These are phyloP conservation scores for Sclerotinia borealis DNA, from an alignment of 2,329 filamentous ascomycete genomes.

Conservation along the genomic window DNA sequence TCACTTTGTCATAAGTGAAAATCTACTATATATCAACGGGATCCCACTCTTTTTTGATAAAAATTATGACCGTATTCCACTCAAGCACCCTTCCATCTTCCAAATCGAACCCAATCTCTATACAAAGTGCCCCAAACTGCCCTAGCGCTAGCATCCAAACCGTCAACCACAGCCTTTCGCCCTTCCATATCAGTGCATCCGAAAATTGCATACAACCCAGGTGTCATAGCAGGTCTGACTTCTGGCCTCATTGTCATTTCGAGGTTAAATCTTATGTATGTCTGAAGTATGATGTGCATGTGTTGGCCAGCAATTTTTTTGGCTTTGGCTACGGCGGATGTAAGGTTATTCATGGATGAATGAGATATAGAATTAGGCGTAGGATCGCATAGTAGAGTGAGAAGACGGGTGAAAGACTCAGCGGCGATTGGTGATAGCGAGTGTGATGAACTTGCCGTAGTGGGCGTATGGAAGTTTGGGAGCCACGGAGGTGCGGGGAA, in stretches of 20 bases:
- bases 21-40: not conserved
- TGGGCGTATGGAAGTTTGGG: conserved; percentile 17
- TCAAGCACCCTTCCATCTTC: conserved; percentile 7
- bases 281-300: conserved; percentile 55
- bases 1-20: not conserved
- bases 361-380: conserved; percentile 50
- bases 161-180: conserved; percentile 52
- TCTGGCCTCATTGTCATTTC: conserved; percentile 45
- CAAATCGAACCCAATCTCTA: conserved; percentile 42
- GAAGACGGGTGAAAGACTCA: conserved; percentile 37
- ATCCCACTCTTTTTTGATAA: not conserved
- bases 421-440: conserved; percentile 34
- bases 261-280: conserved; percentile 56
- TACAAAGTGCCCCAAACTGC: conserved; percentile 54
- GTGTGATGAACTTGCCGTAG: conserved; percentile 36
- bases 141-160: conserved; percentile 52
- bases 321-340: conserved; percentile 54
- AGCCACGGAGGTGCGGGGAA: conserved; percentile 35
- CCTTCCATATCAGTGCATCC: conserved; percentile 43
- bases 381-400: conserved; percentile 55
- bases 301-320: conserved; percentile 55
- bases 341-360: conserved; percentile 39
- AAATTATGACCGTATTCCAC: not conserved
- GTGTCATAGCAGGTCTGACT: conserved; percentile 50
- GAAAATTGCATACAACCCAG: conserved; percentile 53